Evolutionary conservation across 2,329 filamentous ascomycete genomes (phyloP).

Genomic region (Ophiocordyceps camponoti-saundersi): DNA sequence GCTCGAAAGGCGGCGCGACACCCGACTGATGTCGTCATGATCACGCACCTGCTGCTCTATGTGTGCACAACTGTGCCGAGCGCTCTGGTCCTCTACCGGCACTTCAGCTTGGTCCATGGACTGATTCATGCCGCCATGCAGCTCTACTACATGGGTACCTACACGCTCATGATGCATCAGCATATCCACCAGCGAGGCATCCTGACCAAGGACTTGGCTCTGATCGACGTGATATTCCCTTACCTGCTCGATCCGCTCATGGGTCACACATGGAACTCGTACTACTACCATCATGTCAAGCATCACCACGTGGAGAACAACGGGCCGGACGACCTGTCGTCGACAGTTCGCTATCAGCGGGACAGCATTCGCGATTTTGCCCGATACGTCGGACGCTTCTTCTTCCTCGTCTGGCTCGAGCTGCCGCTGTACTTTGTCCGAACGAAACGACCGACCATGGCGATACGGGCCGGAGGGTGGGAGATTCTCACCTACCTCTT

Average conservation of each 20-base stretch:
- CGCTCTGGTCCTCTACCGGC: slow-evolving; percentile 44
- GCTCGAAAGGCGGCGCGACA: slow-evolving; percentile 42
- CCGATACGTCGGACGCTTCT: slow-evolving; percentile 58
- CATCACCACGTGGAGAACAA: slow-evolving; percentile 74
- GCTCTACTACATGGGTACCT: slow-evolving; percentile 51
- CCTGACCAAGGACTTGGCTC: slow-evolving; percentile 32
- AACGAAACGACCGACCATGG: slow-evolving; percentile 39
- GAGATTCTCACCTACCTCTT: slow-evolving; percentile 41
- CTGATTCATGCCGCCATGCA: slow-evolving; percentile 49
- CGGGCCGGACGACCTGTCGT: slow-evolving; percentile 58
- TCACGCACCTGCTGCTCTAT: slow-evolving; percentile 62
- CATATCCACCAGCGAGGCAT: slow-evolving; percentile 67
- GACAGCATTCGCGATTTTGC: slow-evolving; percentile 50
- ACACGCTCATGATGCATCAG: slow-evolving; percentile 71
- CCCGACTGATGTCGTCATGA: slow-evolving; percentile 59
- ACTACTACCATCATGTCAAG: slow-evolving; percentile 76
- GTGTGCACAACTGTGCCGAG: slow-evolving; percentile 53
- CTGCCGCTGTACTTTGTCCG: slow-evolving; percentile 56
- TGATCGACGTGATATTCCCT: slow-evolving; percentile 50
- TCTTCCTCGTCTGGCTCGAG: slow-evolving; percentile 58
- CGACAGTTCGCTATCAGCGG: slow-evolving; percentile 60
- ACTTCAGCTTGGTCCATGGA: slow-evolving; percentile 52
- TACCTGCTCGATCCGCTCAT: slow-evolving; percentile 61
- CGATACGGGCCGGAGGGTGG: slow-evolving; percentile 38
- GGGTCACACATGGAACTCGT: slow-evolving; percentile 74